phyloP scores from a whole-genome alignment of 164 flowering plant genomes.

The Piper longum region DNA sequence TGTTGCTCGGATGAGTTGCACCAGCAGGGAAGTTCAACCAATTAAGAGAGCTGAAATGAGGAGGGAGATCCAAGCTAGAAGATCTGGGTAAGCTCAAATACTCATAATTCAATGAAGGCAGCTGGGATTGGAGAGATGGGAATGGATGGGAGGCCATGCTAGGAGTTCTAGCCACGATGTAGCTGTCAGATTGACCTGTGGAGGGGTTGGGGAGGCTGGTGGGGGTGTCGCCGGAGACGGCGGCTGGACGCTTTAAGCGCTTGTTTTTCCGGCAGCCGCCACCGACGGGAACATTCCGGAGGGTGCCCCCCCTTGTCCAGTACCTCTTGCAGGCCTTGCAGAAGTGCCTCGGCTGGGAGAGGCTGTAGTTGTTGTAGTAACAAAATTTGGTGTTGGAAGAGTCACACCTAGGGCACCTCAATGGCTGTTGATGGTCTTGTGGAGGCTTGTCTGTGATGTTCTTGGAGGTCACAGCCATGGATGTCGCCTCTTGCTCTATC shows the following conservation, averaged over 20 bases:
- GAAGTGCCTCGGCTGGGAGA: constrained; percentile 74
- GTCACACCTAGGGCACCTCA: constrained; percentile 69
- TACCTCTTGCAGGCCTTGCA: constrained; percentile 81
- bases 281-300: constrained; percentile 76
- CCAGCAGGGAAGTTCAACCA: constrained; percentile 41
- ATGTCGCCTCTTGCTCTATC: neutral
- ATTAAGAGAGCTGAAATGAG: constrained; percentile 20
- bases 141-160: constrained; percentile 19
- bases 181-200: constrained; percentile 7
- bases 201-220: constrained; percentile 7
- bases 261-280: constrained; percentile 72
- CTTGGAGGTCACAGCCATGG: neutral
- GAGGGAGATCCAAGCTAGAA: constrained; percentile 21
- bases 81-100: constrained; percentile 8
- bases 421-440: constrained; percentile 8
- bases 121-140: constrained; percentile 18
- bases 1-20: constrained; percentile 6
- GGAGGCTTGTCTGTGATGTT: neutral
- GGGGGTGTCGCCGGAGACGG: constrained; percentile 7
- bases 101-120: neutral
- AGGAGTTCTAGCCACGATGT: constrained; percentile 21
- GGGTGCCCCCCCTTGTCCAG: constrained; percentile 85
- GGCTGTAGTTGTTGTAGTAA: constrained; percentile 83
- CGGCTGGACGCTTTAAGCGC: constrained; percentile 34
- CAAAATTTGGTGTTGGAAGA: constrained; percentile 81